Conservation (phyloP, 163 green algal species). For the Chloromonas sp. region DNA sequence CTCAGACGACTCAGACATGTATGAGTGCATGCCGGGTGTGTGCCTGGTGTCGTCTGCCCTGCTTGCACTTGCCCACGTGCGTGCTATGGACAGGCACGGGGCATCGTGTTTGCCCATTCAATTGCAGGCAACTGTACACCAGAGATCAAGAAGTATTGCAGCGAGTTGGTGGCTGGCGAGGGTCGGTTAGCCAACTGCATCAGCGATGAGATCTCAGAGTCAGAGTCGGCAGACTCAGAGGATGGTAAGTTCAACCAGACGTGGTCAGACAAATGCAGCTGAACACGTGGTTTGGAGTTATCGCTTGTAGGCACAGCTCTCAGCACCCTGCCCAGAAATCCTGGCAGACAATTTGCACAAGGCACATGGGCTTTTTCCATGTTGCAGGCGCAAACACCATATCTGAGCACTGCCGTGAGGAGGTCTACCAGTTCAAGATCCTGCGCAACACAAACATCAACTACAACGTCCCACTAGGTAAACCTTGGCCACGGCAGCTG, state of each 20-base stretch:
- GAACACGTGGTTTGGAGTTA: too few species aligned
- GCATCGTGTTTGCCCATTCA: not conserved
- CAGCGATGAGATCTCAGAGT: constrained; percentile 34
- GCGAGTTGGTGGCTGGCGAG: constrained; percentile 40
- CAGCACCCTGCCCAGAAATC: too few species aligned
- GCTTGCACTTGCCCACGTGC: too few species aligned
- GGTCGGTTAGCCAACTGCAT: constrained; percentile 46
- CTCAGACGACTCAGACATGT: not conserved
- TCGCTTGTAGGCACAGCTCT: too few species aligned
- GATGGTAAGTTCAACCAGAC: constrained; percentile 8
- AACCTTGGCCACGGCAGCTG: not conserved
- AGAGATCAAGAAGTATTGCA: constrained; percentile 36
- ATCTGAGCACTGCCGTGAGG: constrained; percentile 46
- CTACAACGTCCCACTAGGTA: constrained; percentile 43
- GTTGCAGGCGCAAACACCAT: constrained; percentile 18
- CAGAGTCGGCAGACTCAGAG: constrained; percentile 22
- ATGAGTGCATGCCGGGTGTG: too few species aligned
- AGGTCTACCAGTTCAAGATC: constrained; percentile 51
- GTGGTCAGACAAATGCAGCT: too few species aligned
- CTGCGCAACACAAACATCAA: constrained; percentile 57
- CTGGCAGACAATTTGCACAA: too few species aligned
- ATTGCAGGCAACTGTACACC: constrained; percentile 28
- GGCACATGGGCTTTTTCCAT: not conserved
- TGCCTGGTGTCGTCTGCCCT: too few species aligned
- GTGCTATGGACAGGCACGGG: too few species aligned